Evolutionary conservation across 1,284 basidiomycete species (phyloP), one percentile per base, ranked within the genome.

Genomic region (Flammula alnicola): DNA sequence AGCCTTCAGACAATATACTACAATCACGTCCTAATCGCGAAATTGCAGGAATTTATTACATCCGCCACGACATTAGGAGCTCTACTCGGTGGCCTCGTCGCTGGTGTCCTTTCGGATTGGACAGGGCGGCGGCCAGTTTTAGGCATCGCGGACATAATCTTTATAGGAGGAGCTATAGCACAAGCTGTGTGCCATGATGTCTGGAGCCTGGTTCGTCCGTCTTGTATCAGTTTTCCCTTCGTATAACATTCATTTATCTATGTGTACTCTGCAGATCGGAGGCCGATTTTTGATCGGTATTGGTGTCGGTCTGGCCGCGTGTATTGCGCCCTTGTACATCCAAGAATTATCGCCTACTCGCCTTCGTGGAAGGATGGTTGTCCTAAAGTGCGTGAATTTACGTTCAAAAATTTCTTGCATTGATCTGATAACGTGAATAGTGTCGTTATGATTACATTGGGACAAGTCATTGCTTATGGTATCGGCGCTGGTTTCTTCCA

Each of bases 41-140:
- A 9, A 22, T 40, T 31, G 16, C 40, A 88, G 86, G 88, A 91
- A 77, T 76, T 89, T 35, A 90, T 92, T 60, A 92, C 90, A 0
- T 88, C 88, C 1, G 75, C 89, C 0, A 93, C 91, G 0, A 93
- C 90, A 0, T 74, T 93, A 19, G 89, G 88, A 7, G 91, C 90
- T 0, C 75, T 93, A 2, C 49, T 93, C 2, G 91, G 89, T 12
- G 86, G 87, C 30, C 74, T 93, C 11, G 74, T 71, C 3, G 85
- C 88, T 1, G 90, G 91, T 3, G 72, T 84, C 42, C 68, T 89
- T 35, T 87, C 84, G 9, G 90, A 92, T 59, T 83, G 80, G 71
- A 80, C 80, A n/a, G 90, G 88, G 3, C 75, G 87, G 12, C 80
- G 81, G 52, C 73, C 75, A 3, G 86, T 91, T 1, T 76, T 93